Evolutionary conservation across 2,329 filamentous ascomycete genomes (phyloP), one percentile per base, ranked within the genome.

Genomic region (Dothideomycetidae sp.): DNA sequence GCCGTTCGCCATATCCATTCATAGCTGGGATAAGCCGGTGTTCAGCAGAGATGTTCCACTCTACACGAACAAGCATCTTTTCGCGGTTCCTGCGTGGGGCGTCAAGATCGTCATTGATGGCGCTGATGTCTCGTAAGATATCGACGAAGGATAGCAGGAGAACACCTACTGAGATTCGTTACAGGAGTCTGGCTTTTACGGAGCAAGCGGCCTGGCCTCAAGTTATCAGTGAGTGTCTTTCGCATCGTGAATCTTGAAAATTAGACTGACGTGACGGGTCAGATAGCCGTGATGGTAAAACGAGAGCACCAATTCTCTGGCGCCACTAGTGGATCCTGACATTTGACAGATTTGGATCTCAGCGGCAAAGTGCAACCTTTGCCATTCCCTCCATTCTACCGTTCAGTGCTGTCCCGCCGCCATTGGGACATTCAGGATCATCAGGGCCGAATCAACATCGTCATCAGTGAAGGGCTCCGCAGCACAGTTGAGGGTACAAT

Each of bases 381-480:
- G 30, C 68, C 62, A 21, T 93, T 92, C 45, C 84, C 84, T 0
- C 48, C 59, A 0, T 92, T 90, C 49, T 74, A 79, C 39, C 66
- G 67, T 36, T 74, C 81, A 47, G 63, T 84, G 15, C 63, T 86
- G 11, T 67, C 71, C 29, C 78, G 84, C 48, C 71, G 63, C 40
- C 70, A 75, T 44, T 90, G 82, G 81, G 75, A 74, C 47, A 68
- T 80, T 0, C 70, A 69, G 4, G 81, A 88, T 42, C 65, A 77
- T 18, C 56, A 78, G 13, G 82, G 83, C 5, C 73, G 82, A 5
- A 78, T 93, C 59, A 84, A 79, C 52, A 57, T 92, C 16, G 56
- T 85, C 37, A 70, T 93, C 41, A 75, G 79, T 33, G 82, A 88
- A 52, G 77, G 81, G 0, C 75, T 84, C 41, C 45, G 49, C 28